Conservation (phyloP, 2,329 filamentous ascomycete genomes). For the Alternaria arbusti region DNA sequence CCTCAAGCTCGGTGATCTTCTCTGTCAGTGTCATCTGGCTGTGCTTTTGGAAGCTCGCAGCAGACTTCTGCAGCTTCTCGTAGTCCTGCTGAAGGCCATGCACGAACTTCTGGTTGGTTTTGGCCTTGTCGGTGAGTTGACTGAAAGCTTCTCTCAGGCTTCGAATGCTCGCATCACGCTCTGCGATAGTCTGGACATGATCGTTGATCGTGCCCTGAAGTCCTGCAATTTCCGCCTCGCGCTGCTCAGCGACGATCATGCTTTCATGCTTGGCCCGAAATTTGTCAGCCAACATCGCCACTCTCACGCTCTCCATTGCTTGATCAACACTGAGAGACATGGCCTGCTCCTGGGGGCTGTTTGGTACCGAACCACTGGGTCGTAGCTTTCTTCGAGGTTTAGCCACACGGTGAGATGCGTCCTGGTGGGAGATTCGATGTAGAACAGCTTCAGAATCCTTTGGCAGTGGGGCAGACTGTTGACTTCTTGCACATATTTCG, state of each 20-base stretch:
- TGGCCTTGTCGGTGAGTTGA: constrained; percentile 21
- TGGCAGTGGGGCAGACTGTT: background rate
- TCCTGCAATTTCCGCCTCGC: constrained; percentile 8
- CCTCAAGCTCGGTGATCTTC: constrained; percentile 26
- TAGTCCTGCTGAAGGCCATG: constrained; percentile 39
- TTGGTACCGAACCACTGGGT: background rate
- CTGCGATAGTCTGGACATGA: constrained; percentile 14
- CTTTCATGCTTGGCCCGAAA: constrained; percentile 15
- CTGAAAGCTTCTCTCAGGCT: constrained; percentile 2
- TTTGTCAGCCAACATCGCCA: constrained; percentile 16
- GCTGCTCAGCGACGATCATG: background rate
- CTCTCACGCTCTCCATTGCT: constrained; percentile 9
- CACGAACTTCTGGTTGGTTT: constrained; percentile 31
- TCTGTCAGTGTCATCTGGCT: constrained; percentile 18
- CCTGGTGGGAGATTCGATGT: background rate
- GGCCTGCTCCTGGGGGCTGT: background rate
- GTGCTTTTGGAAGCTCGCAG: constrained; percentile 13
- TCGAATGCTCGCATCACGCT: constrained; percentile 11
- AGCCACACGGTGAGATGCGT: constrained; percentile 4
- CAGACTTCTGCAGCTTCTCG: constrained; percentile 24
- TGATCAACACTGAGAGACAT: constrained; percentile 7
- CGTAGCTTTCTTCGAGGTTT: constrained; percentile 17
- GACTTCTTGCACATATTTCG: background rate
- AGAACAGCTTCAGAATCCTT: background rate
- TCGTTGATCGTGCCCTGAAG: constrained; percentile 13